These are phyloP conservation scores for Coemansia sp. DNA, from an alignment of 192 early-diverging fungal species.

Conservation along the genomic window DNA sequence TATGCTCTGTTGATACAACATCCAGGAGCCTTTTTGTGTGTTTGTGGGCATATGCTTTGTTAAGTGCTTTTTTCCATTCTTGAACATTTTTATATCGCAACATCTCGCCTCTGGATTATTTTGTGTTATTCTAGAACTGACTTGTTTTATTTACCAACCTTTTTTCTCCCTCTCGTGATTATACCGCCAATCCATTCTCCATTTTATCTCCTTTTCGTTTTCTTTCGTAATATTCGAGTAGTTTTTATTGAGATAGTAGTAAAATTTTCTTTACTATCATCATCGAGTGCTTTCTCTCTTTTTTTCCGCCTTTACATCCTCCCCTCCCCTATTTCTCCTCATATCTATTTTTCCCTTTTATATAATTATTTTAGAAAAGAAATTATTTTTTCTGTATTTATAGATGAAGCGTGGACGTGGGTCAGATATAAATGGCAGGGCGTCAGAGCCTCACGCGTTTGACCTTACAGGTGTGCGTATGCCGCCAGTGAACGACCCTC, in stretches of 20 bases:
- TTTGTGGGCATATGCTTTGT: background rate
- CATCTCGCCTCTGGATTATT: background rate
- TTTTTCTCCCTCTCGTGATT: background rate
- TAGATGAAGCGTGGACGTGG: constrained; percentile 48
- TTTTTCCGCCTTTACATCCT: background rate
- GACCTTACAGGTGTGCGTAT: constrained; percentile 30
- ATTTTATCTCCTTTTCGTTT: background rate
- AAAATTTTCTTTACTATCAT: constrained; percentile 1
- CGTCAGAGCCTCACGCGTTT: constrained; percentile 19
- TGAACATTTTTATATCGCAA: constrained; percentile 4
- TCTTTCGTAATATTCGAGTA: background rate
- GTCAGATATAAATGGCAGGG: constrained; percentile 20
- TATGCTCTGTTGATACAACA: constrained; percentile 3
- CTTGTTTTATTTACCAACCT: background rate
- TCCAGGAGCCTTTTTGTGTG: background rate
- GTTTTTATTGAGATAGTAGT: background rate
- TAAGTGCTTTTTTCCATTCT: background rate
- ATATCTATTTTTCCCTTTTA: background rate
- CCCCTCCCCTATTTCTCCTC: too few species aligned
- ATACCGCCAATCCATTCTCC: background rate
- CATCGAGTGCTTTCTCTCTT: background rate
- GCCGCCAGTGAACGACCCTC: constrained; percentile 28
- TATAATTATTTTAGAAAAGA: background rate
- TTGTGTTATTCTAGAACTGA: background rate
- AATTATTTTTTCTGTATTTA: background rate